A percentile compares a stretch with the other conserved stretches of the same genome.
phyloP scores from a whole-genome alignment of 192 early-diverging fungal genomes.

The Podila horticola region DNA sequence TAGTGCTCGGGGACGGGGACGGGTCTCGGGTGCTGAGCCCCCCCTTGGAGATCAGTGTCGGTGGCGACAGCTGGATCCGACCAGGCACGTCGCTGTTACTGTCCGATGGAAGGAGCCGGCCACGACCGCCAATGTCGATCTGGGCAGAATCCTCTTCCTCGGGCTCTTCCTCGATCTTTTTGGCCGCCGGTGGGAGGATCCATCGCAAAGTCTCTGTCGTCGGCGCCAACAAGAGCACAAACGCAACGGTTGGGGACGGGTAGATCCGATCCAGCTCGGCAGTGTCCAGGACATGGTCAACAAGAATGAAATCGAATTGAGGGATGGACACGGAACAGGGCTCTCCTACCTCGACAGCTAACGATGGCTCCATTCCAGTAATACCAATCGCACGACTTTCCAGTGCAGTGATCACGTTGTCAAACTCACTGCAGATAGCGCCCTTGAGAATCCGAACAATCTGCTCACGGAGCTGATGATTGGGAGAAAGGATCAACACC shows the following conservation, averaged over 20 bases:
- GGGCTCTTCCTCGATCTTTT: background rate
- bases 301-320: conserved; percentile 31
- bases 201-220: conserved; percentile 38
- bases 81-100: background rate
- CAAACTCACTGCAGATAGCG: conserved; percentile 12
- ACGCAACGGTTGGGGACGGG: conserved; percentile 21
- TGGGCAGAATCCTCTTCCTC: background rate
- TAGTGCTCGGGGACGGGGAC: background rate
- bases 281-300: conserved; percentile 41
- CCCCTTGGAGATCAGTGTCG: background rate
- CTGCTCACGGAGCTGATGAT: conserved; percentile 21
- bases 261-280: conserved; percentile 33
- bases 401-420: conserved; percentile 17
- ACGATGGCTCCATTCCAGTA: background rate
- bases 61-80: background rate
- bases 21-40: background rate
- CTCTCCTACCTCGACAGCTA: too few relatives aligned
- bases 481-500: conserved; percentile 35
- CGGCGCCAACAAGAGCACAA: conserved; percentile 23
- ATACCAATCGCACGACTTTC: conserved; percentile 19
- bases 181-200: conserved; percentile 34
- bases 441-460: conserved; percentile 1
- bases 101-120: background rate
- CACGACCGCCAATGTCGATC: background rate
- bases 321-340: background rate